These are phyloP conservation scores for Coemansia sp. DNA, from an alignment of 192 early-diverging fungal species.

Conservation along the genomic window DNA sequence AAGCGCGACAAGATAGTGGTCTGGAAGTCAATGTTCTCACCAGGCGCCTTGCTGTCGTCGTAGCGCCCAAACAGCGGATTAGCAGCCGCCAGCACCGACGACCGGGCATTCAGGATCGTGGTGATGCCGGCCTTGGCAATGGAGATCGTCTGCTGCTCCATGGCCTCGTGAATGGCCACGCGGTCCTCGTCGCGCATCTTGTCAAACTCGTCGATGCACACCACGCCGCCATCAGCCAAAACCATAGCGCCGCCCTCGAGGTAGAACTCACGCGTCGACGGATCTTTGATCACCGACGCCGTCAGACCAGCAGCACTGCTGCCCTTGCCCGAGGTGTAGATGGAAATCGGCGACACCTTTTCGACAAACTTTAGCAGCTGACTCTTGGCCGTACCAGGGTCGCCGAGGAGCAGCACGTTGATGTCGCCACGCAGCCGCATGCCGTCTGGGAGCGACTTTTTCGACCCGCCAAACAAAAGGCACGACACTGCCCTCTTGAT, in stretches of 20 bases:
- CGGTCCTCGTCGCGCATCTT: conserved; percentile 99
- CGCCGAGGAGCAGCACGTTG: conserved; percentile 95
- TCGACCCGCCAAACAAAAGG: conserved; percentile 95
- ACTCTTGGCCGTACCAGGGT: conserved; percentile 98
- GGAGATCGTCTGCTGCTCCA: conserved; percentile 99
- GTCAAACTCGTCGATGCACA: conserved; percentile 99
- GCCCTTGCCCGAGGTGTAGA: conserved; percentile 99
- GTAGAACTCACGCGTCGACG: conserved; percentile 90
- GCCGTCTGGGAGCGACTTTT: conserved; percentile 94
- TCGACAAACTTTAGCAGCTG: conserved; percentile 99
- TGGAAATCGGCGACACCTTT: conserved; percentile 95
- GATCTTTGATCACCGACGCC: conserved; percentile 94
- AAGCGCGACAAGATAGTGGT: conserved; percentile 99
- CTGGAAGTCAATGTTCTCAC: conserved; percentile 99
- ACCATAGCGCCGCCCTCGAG: conserved; percentile 99
- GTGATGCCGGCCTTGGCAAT: conserved; percentile 99
- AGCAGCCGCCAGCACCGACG: conserved; percentile 96
- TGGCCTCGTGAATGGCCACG: conserved; percentile 99
- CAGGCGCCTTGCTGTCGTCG: conserved; percentile 97
- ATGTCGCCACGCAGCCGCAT: conserved; percentile 98
- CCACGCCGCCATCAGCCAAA: conserved; percentile 96
- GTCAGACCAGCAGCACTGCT: conserved; percentile 98
- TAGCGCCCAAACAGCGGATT: conserved; percentile 99
- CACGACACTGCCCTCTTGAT: conserved; percentile 97
- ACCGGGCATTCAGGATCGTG: conserved; percentile 95